Evolutionary conservation across 805 yeast genomes (phyloP), one percentile per base, ranked within the genome.

Genomic region (Pichia membranifaciens): DNA sequence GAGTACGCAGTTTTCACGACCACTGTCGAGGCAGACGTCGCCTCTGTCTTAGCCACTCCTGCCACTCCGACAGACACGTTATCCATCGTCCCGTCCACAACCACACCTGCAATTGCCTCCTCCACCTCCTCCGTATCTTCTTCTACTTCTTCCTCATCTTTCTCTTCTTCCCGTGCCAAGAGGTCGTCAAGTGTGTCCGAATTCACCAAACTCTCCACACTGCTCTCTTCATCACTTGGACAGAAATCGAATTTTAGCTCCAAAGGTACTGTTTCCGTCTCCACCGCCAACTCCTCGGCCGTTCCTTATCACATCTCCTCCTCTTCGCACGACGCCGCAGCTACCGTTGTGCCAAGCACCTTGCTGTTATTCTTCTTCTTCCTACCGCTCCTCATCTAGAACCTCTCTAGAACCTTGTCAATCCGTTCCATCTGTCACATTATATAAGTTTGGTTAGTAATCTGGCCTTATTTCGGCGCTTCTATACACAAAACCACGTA

Each of bases 1-100:
- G 65, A 66, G 33, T 58, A 65, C 45, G 47, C 58, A 2, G 58
- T 56, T 17, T 31, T 58, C 16, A 52, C 47, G 1, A 31, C 49
- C 4, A 52, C 54, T 13, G 7, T 37, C 5, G 39, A 38, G 5
- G 17, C 38, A 17, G 38, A 31, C 25, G 18, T 43, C 17, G 35
- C 9, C 6, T 25, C 43, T 18, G 21, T 6, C 5, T 5, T 22
- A 4, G 15, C 31, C 12, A 16, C n/a, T n/a, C 9, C 32, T 13
- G 28, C 34, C 15, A 18, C 16, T 18, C n/a, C 21, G 18, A 12
- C 43, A 5, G 29, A 21, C 13, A 21, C 43, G 22, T 39, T 12
- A 3, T n/a, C 25, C 5, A 8, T 6, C 28, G 36, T 12, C 9
- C 20, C 41, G 15, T 2, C 21, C 12, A 16, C 38, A n/a, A n/a